Conservation (phyloP, 768 basidiomycete genomes). For the Rickenella mellea region DNA sequence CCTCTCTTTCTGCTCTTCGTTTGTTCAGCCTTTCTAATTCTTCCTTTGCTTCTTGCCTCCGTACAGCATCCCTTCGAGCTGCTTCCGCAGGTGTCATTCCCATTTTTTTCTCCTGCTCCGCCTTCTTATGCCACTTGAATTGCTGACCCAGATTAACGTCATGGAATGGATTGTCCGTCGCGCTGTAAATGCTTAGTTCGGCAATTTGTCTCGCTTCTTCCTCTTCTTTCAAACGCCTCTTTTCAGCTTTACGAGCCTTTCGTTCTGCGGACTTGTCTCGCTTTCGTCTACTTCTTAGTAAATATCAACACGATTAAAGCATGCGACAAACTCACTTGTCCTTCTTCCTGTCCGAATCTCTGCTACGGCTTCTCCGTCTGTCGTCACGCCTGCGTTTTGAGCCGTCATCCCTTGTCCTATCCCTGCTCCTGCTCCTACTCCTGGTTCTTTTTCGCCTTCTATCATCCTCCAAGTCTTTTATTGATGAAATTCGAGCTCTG, state of each 20-base stretch:
- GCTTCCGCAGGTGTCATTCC: constrained; percentile 76
- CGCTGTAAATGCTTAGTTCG: constrained; percentile 93
- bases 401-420: constrained; percentile 35
- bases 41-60: constrained; percentile 87
- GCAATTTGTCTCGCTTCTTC: constrained; percentile 90
- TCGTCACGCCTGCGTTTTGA: constrained; percentile 13
- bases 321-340: constrained; percentile 34
- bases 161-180: constrained; percentile 96
- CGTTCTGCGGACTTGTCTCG: constrained; percentile 84
- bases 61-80: constrained; percentile 65
- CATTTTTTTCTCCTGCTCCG: constrained; percentile 87
- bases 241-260: constrained; percentile 78
- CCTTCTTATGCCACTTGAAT: constrained; percentile 99
- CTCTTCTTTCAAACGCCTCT: constrained; percentile 71
- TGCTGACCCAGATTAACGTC: constrained; percentile 94
- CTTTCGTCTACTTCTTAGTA: constrained; percentile 47
- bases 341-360: constrained; percentile 29
- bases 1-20: constrained; percentile 86
- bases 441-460: constrained; percentile 17
- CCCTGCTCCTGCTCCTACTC: constrained; percentile 24
- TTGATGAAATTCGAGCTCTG: constrained; percentile 8
- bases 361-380: constrained; percentile 20
- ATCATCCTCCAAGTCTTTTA: constrained; percentile 14
- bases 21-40: constrained; percentile 88
- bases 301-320: not conserved